phyloP scores from a whole-genome alignment of 805 yeast genomes.

The Cyberlindnera saturnus region DNA sequence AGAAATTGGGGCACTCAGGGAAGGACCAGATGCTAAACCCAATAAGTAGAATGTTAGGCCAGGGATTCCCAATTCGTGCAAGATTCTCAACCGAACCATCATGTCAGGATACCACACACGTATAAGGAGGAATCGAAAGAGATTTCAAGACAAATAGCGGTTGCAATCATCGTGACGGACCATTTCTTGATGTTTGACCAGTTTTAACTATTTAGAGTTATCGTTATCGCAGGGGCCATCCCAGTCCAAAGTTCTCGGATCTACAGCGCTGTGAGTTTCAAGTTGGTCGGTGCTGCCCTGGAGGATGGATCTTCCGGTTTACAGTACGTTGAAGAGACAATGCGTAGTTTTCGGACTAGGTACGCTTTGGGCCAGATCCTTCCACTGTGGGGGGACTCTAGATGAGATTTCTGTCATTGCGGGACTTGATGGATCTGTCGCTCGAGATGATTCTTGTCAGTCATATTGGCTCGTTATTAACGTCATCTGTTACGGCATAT shows the following conservation, averaged over 20 bases:
- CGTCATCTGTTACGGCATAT: not conserved
- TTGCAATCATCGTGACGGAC: constrained; percentile 59
- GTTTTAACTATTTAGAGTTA: constrained; percentile 62
- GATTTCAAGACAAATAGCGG: constrained; percentile 58
- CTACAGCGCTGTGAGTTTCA: constrained; percentile 23
- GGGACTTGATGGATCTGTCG: constrained; percentile 12
- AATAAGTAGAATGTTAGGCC: constrained; percentile 66
- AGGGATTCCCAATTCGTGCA: constrained; percentile 54
- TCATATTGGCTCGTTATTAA: not conserved
- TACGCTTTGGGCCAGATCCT: constrained; percentile 3
- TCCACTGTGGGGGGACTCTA: constrained; percentile 20
- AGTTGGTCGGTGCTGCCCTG: not conserved
- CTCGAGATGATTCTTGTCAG: constrained; percentile 6
- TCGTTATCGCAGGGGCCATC: constrained; percentile 56
- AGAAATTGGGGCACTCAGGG: constrained; percentile 65
- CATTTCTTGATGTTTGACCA: constrained; percentile 64
- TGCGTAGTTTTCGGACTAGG: constrained; percentile 16
- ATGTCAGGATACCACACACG: constrained; percentile 61
- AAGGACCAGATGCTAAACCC: constrained; percentile 70
- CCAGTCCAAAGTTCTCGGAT: constrained; percentile 45
- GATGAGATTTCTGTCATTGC: constrained; percentile 7
- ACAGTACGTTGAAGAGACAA: constrained; percentile 20
- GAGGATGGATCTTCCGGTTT: constrained; percentile 19
- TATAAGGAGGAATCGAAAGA: constrained; percentile 72
- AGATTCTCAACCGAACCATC: constrained; percentile 39